Base-by-base conservation (phyloP, 257 asterid species). In the Anisodus acutangulus region DNA sequence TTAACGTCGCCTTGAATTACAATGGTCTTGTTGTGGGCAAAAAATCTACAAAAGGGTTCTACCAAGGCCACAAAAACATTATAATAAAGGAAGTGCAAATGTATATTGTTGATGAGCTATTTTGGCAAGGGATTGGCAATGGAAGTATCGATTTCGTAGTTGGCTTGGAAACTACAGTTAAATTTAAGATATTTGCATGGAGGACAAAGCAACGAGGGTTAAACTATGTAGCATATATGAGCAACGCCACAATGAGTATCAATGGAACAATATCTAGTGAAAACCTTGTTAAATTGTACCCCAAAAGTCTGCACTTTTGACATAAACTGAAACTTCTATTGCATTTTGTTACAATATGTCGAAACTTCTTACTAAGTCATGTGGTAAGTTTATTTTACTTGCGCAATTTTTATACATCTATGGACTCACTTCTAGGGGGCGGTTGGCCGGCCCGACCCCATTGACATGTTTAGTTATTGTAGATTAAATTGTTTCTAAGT, bases 31-130 rank as follows among this genome's bases (percentile, higher is more conserved):
- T 66, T 82, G 67, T 82, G 17, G 79, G 66, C 0, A 9, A 16
- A 41, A 49, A 15, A 49, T 82, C 63, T 57, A 66, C 53, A 1
- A 57, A 69, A 47, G 84, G 79, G 6, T 26, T 82, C 62, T 64
- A 82, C 47, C 84, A 82, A 71, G 58, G n/a, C 68, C 72, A 80
- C 66, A 82, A 82, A 71, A 82, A 49, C 26, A 49, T 47, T 82
- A 8, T 54, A 47, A 82, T 19, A 63, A 64, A 71, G 67, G 84
- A 31, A 8, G 53, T 82, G 11, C 11, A 39, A 13, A 49, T 82
- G 66, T 26, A 64, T 26, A 58, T 6, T 49, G 79, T 63, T 58
- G 53, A 45, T 37, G 39, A 37, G n/a, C 57, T 26, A 41, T 66
- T 82, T 66, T 82, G 47, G 64, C 66, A 31, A 43, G 62, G 39